Evolutionary conservation across 2,329 filamentous ascomycete species (phyloP).

Genomic region (Coleophoma crateriformis): DNA sequence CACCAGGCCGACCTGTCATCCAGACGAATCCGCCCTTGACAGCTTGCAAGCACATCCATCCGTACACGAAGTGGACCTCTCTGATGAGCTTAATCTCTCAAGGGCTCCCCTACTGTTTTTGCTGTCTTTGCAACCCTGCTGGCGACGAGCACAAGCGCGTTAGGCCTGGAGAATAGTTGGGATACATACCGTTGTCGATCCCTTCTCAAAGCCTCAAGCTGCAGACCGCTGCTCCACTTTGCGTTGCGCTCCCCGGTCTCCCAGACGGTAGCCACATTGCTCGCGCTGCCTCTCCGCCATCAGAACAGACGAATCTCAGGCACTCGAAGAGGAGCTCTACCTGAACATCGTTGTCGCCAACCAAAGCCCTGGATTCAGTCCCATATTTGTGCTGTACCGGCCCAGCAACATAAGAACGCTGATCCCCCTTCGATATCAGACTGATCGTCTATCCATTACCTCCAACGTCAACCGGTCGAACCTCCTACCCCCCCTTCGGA

Average conservation of each 20-base stretch:
- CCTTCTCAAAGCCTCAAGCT: slow-evolving; percentile 15
- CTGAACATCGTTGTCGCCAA: slow-evolving; percentile 10
- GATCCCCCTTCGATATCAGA: slow-evolving; percentile 20
- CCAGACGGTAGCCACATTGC: slow-evolving; percentile 6
- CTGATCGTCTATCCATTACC: slow-evolving; percentile 17
- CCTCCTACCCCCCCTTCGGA: slow-evolving; percentile 12
- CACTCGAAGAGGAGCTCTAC: slow-evolving; percentile 7
- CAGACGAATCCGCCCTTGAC: no score
- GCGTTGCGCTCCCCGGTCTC: slow-evolving; percentile 3
- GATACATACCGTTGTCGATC: slow-evolving; percentile 16
- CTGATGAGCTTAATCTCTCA: slow-evolving; percentile 21
- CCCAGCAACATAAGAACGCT: slow-evolving; percentile 26
- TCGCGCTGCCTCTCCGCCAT: slow-evolving; percentile 10
- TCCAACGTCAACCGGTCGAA: slow-evolving; percentile 12
- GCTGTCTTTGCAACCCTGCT: slow-evolving; percentile 6
- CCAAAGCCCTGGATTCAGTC: slow-evolving; percentile 14
- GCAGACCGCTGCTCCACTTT: slow-evolving; percentile 1
- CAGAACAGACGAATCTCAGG: slow-evolving; percentile 7
- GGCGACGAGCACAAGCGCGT: slow-evolving; percentile 5
- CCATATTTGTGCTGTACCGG: slow-evolving; percentile 9
- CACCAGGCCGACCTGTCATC: no score
- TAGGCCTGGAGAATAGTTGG: slow-evolving; percentile 7
- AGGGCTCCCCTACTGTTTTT: neutral
- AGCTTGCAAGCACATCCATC: no score
- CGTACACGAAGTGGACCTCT: slow-evolving; percentile 8